Percentiles rank a stretch among this genome's conserved stretches.
phyloP scores from a whole-genome alignment of 1,284 basidiomycete species.

The Boletus smithii region DNA sequence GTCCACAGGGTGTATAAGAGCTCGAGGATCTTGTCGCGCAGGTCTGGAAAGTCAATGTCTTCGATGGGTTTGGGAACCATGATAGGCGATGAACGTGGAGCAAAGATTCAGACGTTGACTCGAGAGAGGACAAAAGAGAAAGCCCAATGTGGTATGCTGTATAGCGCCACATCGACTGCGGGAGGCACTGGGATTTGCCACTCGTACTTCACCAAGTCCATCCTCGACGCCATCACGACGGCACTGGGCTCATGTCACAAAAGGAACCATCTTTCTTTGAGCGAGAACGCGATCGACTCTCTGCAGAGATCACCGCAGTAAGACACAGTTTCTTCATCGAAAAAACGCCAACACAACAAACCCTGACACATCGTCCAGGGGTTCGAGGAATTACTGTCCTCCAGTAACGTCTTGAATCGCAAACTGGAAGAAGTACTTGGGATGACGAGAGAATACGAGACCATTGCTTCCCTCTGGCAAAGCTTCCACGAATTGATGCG shows the following conservation, averaged over 20 bases:
- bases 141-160: too few species aligned
- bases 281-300: constrained; percentile 68
- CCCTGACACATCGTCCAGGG: constrained; percentile 48
- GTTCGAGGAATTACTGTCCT: constrained; percentile 84
- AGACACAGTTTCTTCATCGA: constrained; percentile 23
- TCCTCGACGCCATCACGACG: too few species aligned
- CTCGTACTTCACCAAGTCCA: too few species aligned
- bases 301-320: constrained; percentile 70
- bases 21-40: constrained; percentile 15
- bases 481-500: constrained; percentile 79
- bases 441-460: constrained; percentile 91
- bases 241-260: too few species aligned
- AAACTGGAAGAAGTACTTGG: constrained; percentile 89
- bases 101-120: too few species aligned
- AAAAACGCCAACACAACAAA: not conserved
- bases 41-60: constrained; percentile 21
- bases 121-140: too few species aligned
- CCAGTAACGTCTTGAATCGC: constrained; percentile 87
- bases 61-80: constrained; percentile 23
- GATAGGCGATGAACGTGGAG: not conserved
- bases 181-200: not conserved
- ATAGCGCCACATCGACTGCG: too few species aligned
- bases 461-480: constrained; percentile 85
- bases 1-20: constrained; percentile 17
- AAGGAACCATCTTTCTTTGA: constrained; percentile 67